Evolutionary conservation across 768 basidiomycete species (phyloP).

Genomic region (Mycena galericulata): DNA sequence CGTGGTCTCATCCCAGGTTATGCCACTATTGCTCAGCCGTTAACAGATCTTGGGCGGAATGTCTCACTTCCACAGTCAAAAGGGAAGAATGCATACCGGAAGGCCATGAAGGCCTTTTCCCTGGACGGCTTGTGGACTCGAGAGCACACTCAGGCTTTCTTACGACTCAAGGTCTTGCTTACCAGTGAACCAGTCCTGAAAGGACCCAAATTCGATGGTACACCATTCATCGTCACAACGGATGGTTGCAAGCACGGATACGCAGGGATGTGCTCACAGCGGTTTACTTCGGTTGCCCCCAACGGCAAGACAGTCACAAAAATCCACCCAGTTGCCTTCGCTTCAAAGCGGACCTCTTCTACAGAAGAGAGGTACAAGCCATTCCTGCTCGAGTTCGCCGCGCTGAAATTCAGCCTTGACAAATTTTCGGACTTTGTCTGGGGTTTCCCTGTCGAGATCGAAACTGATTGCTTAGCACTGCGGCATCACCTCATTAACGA

Average conservation of each 20-base stretch:
- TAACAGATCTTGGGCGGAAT: slow-evolving; percentile 43
- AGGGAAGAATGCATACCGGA: slow-evolving; percentile 43
- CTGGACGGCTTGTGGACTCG: slow-evolving; percentile 29
- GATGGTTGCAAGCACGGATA: slow-evolving; percentile 46
- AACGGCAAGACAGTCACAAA: slow-evolving; percentile 28
- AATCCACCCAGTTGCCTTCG: slow-evolving; percentile 42
- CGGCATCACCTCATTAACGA: slow-evolving; percentile 38
- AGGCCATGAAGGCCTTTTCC: slow-evolving; percentile 35
- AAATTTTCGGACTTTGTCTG: no score
- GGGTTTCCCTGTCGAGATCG: no score
- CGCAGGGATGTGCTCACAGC: slow-evolving; percentile 41
- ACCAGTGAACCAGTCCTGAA: slow-evolving; percentile 37
- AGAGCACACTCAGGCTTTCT: slow-evolving; percentile 39
- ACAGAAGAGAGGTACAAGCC: slow-evolving; percentile 44
- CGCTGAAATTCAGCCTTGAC: no score
- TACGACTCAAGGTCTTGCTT: slow-evolving; percentile 37
- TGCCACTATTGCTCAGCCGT: slow-evolving; percentile 44
- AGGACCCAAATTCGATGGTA: slow-evolving; percentile 39
- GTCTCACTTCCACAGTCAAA: slow-evolving; percentile 35
- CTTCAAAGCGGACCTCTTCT: slow-evolving; percentile 42
- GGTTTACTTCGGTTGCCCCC: slow-evolving; percentile 11
- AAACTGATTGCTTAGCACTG: no score
- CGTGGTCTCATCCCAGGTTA: slow-evolving; percentile 49
- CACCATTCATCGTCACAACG: slow-evolving; percentile 44
- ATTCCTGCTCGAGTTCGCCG: slow-evolving; percentile 47